Conservation (phyloP, 257 asterid species). For the Solanum medicagineum region DNA sequence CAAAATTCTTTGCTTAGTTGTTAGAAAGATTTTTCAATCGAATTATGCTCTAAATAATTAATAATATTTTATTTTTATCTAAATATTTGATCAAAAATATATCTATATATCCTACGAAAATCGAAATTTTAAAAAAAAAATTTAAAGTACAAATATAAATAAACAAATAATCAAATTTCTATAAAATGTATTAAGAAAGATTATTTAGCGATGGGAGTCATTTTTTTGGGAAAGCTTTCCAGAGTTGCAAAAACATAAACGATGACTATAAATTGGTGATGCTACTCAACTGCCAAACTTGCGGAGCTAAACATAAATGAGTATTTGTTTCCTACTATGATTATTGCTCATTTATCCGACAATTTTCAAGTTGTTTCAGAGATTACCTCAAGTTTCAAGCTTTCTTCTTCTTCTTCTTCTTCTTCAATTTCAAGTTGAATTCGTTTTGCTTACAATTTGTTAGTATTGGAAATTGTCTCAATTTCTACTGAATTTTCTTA, state of each 20-base stretch:
- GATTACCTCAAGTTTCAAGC: neutral
- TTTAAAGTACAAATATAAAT: too few species aligned
- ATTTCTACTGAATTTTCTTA: neutral
- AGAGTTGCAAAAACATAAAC: neutral
- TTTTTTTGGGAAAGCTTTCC: neutral
- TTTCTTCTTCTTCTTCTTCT: neutral
- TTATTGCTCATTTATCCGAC: neutral
- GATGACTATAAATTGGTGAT: neutral
- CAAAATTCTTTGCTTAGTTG: too few species aligned
- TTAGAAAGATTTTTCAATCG: too few species aligned
- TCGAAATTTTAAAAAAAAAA: too few species aligned
- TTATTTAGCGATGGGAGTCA: neutral
- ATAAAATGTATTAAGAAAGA: too few species aligned
- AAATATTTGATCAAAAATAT: neutral
- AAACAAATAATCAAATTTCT: too few species aligned
- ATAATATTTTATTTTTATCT: neutral
- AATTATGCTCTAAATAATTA: too few species aligned
- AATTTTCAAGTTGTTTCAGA: neutral
- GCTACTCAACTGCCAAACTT: neutral
- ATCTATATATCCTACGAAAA: too few species aligned
- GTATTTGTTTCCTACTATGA: neutral
- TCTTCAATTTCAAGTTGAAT: neutral
- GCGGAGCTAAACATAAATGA: neutral
- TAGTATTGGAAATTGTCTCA: neutral
- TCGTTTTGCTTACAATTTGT: neutral